Evolutionary conservation across 78 protist genomes (phyloP).

Genomic region (Guillardia theta): DNA sequence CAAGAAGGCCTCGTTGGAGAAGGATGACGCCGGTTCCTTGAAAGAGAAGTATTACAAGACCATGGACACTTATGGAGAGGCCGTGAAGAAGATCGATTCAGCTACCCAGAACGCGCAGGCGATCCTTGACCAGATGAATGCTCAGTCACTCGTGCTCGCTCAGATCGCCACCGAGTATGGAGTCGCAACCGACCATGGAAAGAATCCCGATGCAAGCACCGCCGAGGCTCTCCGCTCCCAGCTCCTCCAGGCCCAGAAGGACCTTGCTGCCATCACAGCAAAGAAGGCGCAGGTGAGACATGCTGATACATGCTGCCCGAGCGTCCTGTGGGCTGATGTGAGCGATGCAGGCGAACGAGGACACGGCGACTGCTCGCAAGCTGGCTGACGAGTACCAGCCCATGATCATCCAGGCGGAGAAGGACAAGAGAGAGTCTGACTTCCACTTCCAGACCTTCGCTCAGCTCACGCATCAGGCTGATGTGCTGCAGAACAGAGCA

Average conservation of each 20-base stretch:
- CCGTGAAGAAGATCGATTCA: neutral
- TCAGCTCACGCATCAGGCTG: neutral
- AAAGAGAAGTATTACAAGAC: slow-evolving; percentile 34
- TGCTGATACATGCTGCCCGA: neutral
- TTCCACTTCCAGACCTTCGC: slow-evolving; percentile 43
- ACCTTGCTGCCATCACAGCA: slow-evolving; percentile 21
- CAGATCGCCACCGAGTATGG: slow-evolving; percentile 24
- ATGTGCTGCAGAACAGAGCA: neutral
- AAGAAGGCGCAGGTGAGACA: neutral
- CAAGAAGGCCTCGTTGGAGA: neutral
- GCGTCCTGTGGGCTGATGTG: neutral
- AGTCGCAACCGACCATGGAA: neutral
- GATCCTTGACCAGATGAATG: slow-evolving; percentile 28
- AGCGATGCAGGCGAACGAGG: slow-evolving; percentile 24
- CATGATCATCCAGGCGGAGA: slow-evolving; percentile 32
- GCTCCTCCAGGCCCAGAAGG: slow-evolving; percentile 32
- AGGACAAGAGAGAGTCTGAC: slow-evolving; percentile 23
- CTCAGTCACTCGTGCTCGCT: slow-evolving; percentile 22
- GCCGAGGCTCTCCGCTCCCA: slow-evolving; percentile 24
- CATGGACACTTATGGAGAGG: slow-evolving; percentile 35
- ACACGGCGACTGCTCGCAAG: neutral
- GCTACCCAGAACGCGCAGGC: neutral
- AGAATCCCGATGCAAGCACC: neutral
- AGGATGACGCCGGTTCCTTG: neutral
- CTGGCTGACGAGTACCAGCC: slow-evolving; percentile 45